Evolutionary conservation across 306 rosid genomes (phyloP).

Genomic region (Prunus campanulata): DNA sequence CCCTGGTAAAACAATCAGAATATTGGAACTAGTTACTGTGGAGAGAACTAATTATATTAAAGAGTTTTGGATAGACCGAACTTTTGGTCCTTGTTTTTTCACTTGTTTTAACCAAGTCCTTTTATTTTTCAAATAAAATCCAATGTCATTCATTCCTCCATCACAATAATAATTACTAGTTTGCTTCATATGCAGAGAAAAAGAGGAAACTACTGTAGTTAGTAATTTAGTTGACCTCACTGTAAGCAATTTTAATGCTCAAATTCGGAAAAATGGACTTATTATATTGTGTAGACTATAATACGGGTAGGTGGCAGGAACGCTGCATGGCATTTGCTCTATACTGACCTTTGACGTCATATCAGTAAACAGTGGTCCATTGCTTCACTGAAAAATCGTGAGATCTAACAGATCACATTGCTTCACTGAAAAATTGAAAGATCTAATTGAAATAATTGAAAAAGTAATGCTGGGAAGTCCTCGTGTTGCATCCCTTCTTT

Average conservation of each 20-base stretch:
- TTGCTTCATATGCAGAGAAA: too few relatives aligned
- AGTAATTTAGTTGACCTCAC: too few relatives aligned
- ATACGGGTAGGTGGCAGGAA: not conserved
- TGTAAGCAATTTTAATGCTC: too few relatives aligned
- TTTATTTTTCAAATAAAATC: not conserved
- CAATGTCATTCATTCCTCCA: too few relatives aligned
- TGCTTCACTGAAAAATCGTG: too few relatives aligned
- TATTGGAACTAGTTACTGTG: not conserved
- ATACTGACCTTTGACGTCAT: not conserved
- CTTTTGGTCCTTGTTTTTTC: not conserved
- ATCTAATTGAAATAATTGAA: not conserved
- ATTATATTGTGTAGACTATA: not conserved
- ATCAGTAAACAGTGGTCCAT: not conserved
- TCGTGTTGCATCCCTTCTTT: too few relatives aligned
- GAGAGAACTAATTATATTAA: not conserved
- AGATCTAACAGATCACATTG: too few relatives aligned
- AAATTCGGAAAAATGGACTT: too few relatives aligned
- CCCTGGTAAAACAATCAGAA: not conserved
- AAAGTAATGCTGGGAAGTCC: not conserved
- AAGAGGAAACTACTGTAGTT: too few relatives aligned
- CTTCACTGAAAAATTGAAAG: not conserved
- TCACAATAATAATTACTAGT: too few relatives aligned
- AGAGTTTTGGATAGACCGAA: not conserved
- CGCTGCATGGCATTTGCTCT: not conserved
- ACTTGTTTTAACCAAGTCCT: not conserved